Conservation (phyloP, 2,329 filamentous ascomycete genomes). For the Ceratocystis destructans region DNA sequence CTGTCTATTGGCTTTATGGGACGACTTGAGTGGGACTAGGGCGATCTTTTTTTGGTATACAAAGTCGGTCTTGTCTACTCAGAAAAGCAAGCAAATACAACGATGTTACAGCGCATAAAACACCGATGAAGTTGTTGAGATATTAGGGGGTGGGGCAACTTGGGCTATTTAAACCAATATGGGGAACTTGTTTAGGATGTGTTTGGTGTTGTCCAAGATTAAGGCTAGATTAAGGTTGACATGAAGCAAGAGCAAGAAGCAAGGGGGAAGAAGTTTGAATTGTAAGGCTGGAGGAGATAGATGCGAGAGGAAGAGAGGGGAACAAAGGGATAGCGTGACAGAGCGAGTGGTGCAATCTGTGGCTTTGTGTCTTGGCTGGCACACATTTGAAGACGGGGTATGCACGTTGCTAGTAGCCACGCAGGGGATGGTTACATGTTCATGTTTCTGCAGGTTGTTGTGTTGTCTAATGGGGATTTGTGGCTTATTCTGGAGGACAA, state of each 20-base stretch:
- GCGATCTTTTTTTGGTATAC: too few species aligned
- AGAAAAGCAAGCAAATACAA: too few species aligned
- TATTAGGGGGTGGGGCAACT: neutral
- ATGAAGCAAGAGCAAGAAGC: slow-evolving; percentile 1
- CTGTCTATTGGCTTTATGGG: too few species aligned
- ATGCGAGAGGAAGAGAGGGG: neutral
- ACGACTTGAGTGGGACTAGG: too few species aligned
- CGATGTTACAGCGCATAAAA: neutral
- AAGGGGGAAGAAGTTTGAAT: neutral
- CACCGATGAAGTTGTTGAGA: neutral
- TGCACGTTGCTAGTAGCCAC: neutral
- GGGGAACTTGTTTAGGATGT: neutral
- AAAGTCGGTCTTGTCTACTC: too few species aligned
- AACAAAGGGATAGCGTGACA: neutral
- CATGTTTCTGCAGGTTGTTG: neutral
- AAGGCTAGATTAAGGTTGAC: slow-evolving; percentile 8
- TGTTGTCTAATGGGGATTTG: neutral
- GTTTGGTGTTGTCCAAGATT: slow-evolving; percentile 1
- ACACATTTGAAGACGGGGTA: neutral
- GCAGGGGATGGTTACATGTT: neutral
- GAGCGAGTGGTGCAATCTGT: neutral
- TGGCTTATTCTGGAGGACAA: too few species aligned
- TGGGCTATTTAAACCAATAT: neutral
- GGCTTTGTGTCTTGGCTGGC: neutral
- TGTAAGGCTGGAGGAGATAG: neutral